These are phyloP conservation scores for Straminergon stramineum DNA, from an alignment of 225 moss, liverwort and hornwort species.

Conservation along the genomic window DNA sequence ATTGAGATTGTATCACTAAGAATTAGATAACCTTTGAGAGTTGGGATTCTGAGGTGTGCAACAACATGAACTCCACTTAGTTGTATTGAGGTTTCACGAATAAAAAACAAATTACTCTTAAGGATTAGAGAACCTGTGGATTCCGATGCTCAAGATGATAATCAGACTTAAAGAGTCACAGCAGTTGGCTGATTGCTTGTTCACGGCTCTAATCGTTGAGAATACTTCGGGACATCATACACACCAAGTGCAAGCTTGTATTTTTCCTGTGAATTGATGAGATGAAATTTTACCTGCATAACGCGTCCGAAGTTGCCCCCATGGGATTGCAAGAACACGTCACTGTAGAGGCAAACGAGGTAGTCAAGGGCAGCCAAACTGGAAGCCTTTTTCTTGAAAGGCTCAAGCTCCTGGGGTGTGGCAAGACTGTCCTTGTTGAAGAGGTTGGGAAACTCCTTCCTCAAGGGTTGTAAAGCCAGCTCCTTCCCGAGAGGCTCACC, in stretches of 20 bases:
- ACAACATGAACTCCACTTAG: background rate
- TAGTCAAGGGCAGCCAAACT: conserved; percentile 66
- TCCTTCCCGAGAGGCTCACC: conserved; percentile 52
- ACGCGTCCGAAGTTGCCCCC: conserved; percentile 68
- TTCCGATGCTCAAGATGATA: no score
- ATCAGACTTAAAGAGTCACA: background rate
- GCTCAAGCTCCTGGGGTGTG: conserved; percentile 21
- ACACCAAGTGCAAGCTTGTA: background rate
- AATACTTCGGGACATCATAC: background rate
- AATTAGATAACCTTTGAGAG: background rate
- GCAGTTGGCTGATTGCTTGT: background rate
- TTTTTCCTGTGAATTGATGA: background rate
- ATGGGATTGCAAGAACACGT: conserved; percentile 66
- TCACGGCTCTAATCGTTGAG: background rate
- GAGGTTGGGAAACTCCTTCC: conserved; percentile 27
- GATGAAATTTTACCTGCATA: conserved; percentile 30
- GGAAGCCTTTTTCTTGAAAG: conserved; percentile 39
- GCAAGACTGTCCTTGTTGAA: conserved; percentile 46
- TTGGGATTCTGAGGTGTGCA: background rate
- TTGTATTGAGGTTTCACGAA: background rate
- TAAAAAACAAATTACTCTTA: background rate
- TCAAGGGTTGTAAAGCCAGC: conserved; percentile 20
- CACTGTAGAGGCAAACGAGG: conserved; percentile 49
- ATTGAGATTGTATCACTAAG: background rate
- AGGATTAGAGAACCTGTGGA: background rate